These are phyloP conservation scores for Yamadazyma friedrichii DNA, from an alignment of 1,139 yeast genomes.

Conservation along the genomic window DNA sequence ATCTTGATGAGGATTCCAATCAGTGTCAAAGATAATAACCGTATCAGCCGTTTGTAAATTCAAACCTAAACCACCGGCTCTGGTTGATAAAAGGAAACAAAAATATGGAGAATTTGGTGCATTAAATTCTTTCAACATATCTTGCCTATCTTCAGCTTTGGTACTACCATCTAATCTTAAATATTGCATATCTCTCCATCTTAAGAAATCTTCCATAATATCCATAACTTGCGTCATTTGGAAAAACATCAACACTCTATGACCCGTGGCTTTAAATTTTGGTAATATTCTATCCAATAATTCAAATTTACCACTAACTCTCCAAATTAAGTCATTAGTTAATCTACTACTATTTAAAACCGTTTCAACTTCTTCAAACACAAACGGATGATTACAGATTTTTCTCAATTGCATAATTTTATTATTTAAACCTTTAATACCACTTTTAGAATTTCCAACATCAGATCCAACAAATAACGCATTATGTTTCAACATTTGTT, in stretches of 20 bases:
- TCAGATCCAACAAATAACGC: conserved; percentile 57
- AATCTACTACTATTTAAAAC: conserved; percentile 73
- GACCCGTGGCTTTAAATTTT: conserved; percentile 72
- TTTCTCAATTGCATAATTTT: conserved; percentile 95
- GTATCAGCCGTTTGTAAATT: conserved; percentile 88
- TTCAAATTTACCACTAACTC: conserved; percentile 78
- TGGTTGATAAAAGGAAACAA: conserved; percentile 75
- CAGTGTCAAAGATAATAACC: conserved; percentile 82
- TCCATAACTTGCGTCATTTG: conserved; percentile 92
- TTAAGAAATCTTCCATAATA: conserved; percentile 80
- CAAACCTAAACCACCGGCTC: conserved; percentile 89
- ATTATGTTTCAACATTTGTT: conserved; percentile 73
- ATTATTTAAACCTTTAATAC: conserved; percentile 83
- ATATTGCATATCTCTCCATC: conserved; percentile 63
- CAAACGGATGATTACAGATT: conserved; percentile 97
- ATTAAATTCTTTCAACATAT: conserved; percentile 65
- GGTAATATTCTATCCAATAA: conserved; percentile 72
- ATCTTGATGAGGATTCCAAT: conserved; percentile 94
- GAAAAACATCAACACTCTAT: conserved; percentile 75
- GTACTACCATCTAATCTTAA: conserved; percentile 82
- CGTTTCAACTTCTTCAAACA: conserved; percentile 90
- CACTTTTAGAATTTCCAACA: conserved; percentile 45
- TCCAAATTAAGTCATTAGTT: conserved; percentile 73
- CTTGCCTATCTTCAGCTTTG: conserved; percentile 79
- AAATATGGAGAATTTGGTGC: conserved; percentile 72